Evolutionary conservation across 495 filamentous ascomycete genomes (phyloP), one percentile per base, ranked within the genome.

Genomic region (Pyrenopolyporus hunteri): DNA sequence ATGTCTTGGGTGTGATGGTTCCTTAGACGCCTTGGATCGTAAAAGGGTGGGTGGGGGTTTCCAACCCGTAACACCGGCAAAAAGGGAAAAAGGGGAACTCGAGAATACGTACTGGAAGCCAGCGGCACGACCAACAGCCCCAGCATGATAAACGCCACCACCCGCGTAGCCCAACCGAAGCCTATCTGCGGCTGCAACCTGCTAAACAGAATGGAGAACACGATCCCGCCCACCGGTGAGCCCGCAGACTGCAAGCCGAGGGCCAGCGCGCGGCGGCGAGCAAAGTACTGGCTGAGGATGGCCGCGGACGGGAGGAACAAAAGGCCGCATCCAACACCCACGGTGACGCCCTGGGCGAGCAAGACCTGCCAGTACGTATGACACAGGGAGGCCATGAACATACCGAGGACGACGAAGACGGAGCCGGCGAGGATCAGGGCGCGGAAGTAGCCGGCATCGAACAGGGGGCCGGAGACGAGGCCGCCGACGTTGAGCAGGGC

Each of bases 131-230:
- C 71, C 23, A 88, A 74, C 20, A 90, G 74, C 7, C 65, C 78
- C 0, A 91, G 77, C n/a, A 90, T 82, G 49, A 91, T 64, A 57
- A 91, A 90, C 1, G 85, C 88, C 29, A 76, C 74, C 35, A 81
- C 82, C 5, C 89, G 82, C 77, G 90, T 85, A 0, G 89, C 77
- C 89, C 89, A 92, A 3, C 74, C 73, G 59, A 88, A 92, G 0
- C 87, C 88, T 29, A 89, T 76, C 20, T 73, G 35, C 0, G 76
- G 78, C 46, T 90, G 80, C 20, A 90, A 70, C 16, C 78, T 75
- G 6, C 80, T 69, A 28, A 89, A 80, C 78, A 91, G 84, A 63
- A 91, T 89, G 0, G 83, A 83, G 53, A 87, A 82, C 9, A 90
- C 74, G 22, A 89, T 82, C 14, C 87, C 87, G 1, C 86, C 87